Evolutionary conservation across 192 early-diverging fungal genomes (phyloP).

Genomic region (Rhizophagus clarus): DNA sequence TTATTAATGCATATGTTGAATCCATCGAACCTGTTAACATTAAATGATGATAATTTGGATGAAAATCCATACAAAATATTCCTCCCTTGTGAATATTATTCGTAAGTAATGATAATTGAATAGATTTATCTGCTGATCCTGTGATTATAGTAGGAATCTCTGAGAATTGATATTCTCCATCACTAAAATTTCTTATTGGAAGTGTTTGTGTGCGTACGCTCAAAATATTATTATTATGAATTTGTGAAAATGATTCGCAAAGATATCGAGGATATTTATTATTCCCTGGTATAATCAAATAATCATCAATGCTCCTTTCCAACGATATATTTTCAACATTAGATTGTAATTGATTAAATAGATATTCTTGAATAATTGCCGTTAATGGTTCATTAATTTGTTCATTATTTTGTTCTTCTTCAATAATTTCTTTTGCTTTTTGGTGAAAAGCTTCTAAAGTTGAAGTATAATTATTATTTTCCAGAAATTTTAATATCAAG

Average conservation of each 20-base stretch:
- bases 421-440: constrained; percentile 20
- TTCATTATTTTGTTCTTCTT: not conserved
- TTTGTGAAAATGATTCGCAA: constrained; percentile 36
- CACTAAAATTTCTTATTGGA: constrained; percentile 32
- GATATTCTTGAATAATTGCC: constrained; percentile 19
- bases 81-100: constrained; percentile 57
- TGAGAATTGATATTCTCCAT: constrained; percentile 31
- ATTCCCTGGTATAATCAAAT: constrained; percentile 42
- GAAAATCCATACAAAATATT: constrained; percentile 64
- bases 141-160: constrained; percentile 47
- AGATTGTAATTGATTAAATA: not conserved
- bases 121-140: constrained; percentile 63
- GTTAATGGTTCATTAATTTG: not conserved
- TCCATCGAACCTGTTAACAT: constrained; percentile 63
- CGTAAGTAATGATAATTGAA: constrained; percentile 50
- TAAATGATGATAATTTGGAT: constrained; percentile 52
- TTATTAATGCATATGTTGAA: constrained; percentile 42
- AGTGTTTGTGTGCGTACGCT: constrained; percentile 42
- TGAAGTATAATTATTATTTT: constrained; percentile 13
- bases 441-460: constrained; percentile 15
- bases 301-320: constrained; percentile 36
- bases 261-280: constrained; percentile 43
- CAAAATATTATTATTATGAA: constrained; percentile 66
- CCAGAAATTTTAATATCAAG: constrained; percentile 26
- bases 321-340: constrained; percentile 6